A percentile compares a stretch with the other conserved stretches of the same genome.
phyloP scores from a whole-genome alignment of 805 yeast species.

The Pichia kluyveri region DNA sequence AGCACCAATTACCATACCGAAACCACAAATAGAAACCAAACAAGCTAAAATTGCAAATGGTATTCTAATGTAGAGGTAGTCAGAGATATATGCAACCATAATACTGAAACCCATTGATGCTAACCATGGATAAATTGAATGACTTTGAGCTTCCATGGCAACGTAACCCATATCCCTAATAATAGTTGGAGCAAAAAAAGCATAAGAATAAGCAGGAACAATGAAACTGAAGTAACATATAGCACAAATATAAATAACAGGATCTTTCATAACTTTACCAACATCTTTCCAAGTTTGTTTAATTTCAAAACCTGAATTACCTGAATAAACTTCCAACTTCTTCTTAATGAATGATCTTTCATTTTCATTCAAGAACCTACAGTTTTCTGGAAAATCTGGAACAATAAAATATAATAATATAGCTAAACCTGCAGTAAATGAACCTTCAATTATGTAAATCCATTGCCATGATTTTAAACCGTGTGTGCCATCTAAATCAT shows the following conservation, averaged over 20 bases:
- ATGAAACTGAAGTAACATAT: constrained; percentile 55
- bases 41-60: constrained; percentile 29
- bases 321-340: constrained; percentile 48
- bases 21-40: constrained; percentile 41
- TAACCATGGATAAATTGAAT: constrained; percentile 83
- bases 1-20: constrained; percentile 44
- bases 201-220: constrained; percentile 70
- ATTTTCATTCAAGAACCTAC: constrained; percentile 40
- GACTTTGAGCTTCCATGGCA: constrained; percentile 65
- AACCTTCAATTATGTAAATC: constrained; percentile 34
- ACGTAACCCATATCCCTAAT: constrained; percentile 54
- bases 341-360: constrained; percentile 49
- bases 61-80: constrained; percentile 38
- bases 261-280: constrained; percentile 45
- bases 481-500: constrained; percentile 40
- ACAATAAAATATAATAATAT: constrained; percentile 34
- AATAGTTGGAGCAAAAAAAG: constrained; percentile 64
- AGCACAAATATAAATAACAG: constrained; percentile 48
- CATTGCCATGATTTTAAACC: constrained; percentile 40
- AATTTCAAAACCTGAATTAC: constrained; percentile 41
- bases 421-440: constrained; percentile 28
- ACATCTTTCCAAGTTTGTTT: constrained; percentile 40
- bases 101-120: constrained; percentile 62
- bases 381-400: constrained; percentile 68
- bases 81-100: constrained; percentile 55